Conservation (phyloP, 768 basidiomycete species). For the Thelephora ganbajun region DNA sequence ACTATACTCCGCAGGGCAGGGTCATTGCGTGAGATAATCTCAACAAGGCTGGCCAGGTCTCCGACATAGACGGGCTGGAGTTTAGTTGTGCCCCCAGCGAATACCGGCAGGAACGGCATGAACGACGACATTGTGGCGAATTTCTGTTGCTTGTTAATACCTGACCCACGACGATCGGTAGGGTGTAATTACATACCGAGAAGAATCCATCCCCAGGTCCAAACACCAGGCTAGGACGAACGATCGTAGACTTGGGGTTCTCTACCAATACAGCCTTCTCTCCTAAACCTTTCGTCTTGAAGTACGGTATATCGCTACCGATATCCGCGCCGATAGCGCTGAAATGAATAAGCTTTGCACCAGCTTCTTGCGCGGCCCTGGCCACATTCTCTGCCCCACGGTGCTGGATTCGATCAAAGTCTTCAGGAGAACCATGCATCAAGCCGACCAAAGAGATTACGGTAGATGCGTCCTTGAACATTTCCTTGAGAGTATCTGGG, state of each 20-base stretch:
- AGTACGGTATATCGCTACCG: constrained; percentile 42
- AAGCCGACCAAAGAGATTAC: constrained; percentile 62
- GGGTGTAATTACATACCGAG: constrained; percentile 27
- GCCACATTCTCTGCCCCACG: constrained; percentile 58
- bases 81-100: constrained; percentile 47
- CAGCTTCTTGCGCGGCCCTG: constrained; percentile 29
- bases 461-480: constrained; percentile 39
- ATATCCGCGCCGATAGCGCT: constrained; percentile 66
- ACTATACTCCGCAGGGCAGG: constrained; percentile 20
- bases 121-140: constrained; percentile 46
- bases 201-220: constrained; percentile 70
- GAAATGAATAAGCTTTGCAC: constrained; percentile 50
- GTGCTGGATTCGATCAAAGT: constrained; percentile 51
- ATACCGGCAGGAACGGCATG: constrained; percentile 65
- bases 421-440: constrained; percentile 37
- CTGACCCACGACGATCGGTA: neutral
- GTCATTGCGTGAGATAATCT: constrained; percentile 38
- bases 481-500: constrained; percentile 27
- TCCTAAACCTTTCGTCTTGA: constrained; percentile 46
- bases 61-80: constrained; percentile 69
- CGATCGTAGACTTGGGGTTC: constrained; percentile 40
- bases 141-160: constrained; percentile 24
- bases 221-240: constrained; percentile 63
- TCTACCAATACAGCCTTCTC: constrained; percentile 37
- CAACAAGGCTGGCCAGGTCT: constrained; percentile 50